Evolutionary conservation across 129 eudicot genomes (phyloP), one percentile per base, ranked within the genome.

Genomic region (Sambucus nigra): DNA sequence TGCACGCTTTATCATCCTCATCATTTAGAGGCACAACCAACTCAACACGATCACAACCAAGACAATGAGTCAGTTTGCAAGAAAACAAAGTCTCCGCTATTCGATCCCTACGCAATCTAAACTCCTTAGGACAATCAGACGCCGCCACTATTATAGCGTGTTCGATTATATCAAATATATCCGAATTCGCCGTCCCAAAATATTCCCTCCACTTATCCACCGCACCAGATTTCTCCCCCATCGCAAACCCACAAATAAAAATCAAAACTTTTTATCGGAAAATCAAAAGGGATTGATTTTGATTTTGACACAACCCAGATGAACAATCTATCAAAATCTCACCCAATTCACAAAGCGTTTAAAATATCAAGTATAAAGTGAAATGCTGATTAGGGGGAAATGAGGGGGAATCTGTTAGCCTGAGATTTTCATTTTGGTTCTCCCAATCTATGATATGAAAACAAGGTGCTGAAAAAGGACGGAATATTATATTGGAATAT

Each of bases 81-180:
- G 94, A 33, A 57, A 85, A 91, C 33, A 91, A 56, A 54, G 50
- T 19, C 80, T 86, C 87, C 29, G 95, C 94, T 53, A 91, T 79
- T 24, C 64, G 60, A 69, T 79, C 99, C 59, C 95, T 76, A 49
- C 80, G 77, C 35, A 49, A 27, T 59, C 64, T 86, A 59, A 81
- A 86, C 32, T 91, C 94, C 17, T 79, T 60, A 0, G 95, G 95
- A 20, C 68, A 77, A 86, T 91, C 99, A 11, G 72, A 53, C 24
- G 95, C 94, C 10, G 99, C 99, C 51, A 91, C 84, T 76, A 76
- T 65, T 48, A 91, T 79, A 5, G 87, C 95, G 19, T 80, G 58
- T 71, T 86, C 82, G 26, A 91, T 79, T 35, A 91, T 79, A 26
- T 72, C 78, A 19, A 91, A 91, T 21, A 91, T 82, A 69, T 75